These are phyloP conservation scores for Pseudocercospora cruenta DNA, from an alignment of 2,329 filamentous ascomycete genomes.

Conservation along the genomic window DNA sequence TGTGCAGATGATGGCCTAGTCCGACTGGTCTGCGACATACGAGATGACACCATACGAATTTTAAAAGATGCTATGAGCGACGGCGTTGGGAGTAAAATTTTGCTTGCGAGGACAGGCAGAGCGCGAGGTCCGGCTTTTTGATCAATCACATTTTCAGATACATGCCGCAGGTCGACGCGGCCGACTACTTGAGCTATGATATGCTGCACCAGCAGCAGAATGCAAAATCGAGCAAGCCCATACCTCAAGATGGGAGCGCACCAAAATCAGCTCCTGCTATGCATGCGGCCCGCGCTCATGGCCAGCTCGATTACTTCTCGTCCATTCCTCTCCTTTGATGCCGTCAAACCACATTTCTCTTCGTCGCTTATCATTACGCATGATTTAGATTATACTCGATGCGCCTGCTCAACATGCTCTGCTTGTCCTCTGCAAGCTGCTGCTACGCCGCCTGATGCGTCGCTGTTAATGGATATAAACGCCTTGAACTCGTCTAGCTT, in stretches of 20 bases:
- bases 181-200: not conserved
- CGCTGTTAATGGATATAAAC: not conserved
- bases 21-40: not conserved
- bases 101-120: not conserved
- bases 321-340: constrained; percentile 1
- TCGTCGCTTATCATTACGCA: constrained; percentile 19
- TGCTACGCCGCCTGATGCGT: constrained; percentile 6
- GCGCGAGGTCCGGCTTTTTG: not conserved
- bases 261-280: constrained; percentile 8
- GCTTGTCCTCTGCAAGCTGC: constrained; percentile 2
- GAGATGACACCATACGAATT: not conserved
- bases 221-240: constrained; percentile 3
- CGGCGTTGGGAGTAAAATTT: not conserved
- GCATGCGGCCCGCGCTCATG: constrained; percentile 10
- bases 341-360: not conserved
- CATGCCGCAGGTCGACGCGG: not conserved
- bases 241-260: not conserved
- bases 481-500: constrained; percentile 24
- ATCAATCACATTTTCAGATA: constrained; percentile 4
- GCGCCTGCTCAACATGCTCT: constrained; percentile 13
- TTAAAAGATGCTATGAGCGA: constrained; percentile 1
- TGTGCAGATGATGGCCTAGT: not conserved
- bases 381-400: constrained; percentile 11
- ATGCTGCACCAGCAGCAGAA: constrained; percentile 11
- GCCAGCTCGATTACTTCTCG: not conserved